phyloP scores from a whole-genome alignment of 345 rosid species.

The Salix arbutifolia region DNA sequence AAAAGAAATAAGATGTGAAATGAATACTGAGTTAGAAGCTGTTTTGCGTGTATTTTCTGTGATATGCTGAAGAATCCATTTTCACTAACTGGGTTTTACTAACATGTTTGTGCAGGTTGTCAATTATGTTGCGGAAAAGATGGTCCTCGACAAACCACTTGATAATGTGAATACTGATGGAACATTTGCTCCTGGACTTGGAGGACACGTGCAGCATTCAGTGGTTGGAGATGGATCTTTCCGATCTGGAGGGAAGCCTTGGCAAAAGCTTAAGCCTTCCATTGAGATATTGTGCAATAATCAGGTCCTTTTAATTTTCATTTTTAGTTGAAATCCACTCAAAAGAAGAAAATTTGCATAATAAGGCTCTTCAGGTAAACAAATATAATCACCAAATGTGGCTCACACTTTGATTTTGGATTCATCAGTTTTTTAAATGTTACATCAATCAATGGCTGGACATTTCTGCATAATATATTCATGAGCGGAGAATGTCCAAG shows the following conservation, averaged over 20 bases:
- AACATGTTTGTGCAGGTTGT: constrained; percentile 62
- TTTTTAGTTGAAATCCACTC: neutral
- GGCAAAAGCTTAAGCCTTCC: constrained; percentile 77
- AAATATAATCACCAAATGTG: neutral
- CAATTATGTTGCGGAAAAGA: constrained; percentile 86
- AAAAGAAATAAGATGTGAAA: neutral
- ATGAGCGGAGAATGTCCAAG: neutral
- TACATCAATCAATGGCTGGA: neutral
- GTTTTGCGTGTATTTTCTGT: neutral
- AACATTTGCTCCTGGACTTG: constrained; percentile 51
- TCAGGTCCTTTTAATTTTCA: constrained; percentile 56
- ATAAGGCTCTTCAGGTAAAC: neutral
- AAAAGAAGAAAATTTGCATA: neutral
- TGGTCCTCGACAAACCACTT: constrained; percentile 77
- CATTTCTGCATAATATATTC: neutral
- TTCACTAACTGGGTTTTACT: constrained; percentile 2
- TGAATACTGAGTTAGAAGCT: neutral
- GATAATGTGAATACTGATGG: constrained; percentile 57
- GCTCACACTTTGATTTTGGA: neutral
- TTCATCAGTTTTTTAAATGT: neutral
- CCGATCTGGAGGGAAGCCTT: constrained; percentile 64
- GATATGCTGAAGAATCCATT: neutral
- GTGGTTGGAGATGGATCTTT: constrained; percentile 62
- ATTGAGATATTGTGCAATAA: constrained; percentile 94
- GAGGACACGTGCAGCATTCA: constrained; percentile 61